A percentile compares a stretch with the other conserved stretches of the same genome.
Conservation (phyloP, 208 protist genomes). For the Angomonas deanei region DNA sequence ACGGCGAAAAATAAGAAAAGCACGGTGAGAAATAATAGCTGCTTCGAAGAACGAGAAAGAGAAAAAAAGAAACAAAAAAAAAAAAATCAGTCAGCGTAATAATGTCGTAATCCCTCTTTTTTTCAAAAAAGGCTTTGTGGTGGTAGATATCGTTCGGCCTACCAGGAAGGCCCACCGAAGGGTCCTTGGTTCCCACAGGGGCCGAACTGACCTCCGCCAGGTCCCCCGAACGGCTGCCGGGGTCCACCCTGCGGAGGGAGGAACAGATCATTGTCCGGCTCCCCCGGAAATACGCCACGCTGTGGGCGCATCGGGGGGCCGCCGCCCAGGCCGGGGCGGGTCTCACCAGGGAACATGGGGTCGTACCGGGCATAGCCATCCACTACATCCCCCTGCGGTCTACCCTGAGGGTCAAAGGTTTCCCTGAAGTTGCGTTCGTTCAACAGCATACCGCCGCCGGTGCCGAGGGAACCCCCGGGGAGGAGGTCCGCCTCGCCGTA, state of each 20-base stretch:
- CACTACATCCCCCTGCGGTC: background rate
- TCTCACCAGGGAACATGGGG: conserved; percentile 74
- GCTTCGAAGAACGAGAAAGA: background rate
- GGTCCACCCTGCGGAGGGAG: conserved; percentile 25
- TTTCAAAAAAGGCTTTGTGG: too few relatives aligned
- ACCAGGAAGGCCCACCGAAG: background rate
- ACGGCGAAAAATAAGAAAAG: background rate
- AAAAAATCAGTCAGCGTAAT: background rate
- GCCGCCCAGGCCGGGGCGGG: conserved; percentile 9
- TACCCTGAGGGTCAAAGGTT: background rate
- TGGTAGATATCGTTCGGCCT: too few relatives aligned
- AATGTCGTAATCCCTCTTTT: too few relatives aligned
- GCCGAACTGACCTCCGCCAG: conserved; percentile 4
- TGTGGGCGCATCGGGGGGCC: background rate
- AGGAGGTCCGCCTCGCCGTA: conserved; percentile 74
- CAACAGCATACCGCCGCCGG: conserved; percentile 49
- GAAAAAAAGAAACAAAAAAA: background rate
- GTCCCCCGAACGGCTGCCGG: background rate
- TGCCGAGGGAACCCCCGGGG: conserved; percentile 36
- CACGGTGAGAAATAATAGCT: background rate
- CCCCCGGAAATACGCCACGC: conserved; percentile 45
- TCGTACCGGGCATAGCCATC: conserved; percentile 53
- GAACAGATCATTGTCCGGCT: conserved; percentile 72
- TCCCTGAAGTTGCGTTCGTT: conserved; percentile 32
- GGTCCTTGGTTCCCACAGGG: background rate